These are phyloP conservation scores for Viola odorata DNA, from an alignment of 345 rosid genomes.

Conservation along the genomic window DNA sequence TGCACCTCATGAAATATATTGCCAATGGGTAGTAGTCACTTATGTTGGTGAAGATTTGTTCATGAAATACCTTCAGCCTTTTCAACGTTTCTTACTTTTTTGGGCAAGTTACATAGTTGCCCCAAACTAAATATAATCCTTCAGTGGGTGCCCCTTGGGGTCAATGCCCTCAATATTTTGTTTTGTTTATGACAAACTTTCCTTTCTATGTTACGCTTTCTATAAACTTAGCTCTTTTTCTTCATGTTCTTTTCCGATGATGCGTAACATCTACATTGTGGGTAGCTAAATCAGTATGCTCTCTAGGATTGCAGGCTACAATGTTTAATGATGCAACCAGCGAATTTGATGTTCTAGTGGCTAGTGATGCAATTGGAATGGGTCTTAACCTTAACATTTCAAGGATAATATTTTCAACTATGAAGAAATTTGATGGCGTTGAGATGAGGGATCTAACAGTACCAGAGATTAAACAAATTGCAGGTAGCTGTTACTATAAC, in stretches of 20 bases:
- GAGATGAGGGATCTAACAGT: slow-evolving; percentile 63
- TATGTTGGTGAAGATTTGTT: too few species aligned
- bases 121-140: too few species aligned
- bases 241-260: neutral
- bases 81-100: too few species aligned
- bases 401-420: slow-evolving; percentile 74
- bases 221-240: neutral
- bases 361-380: slow-evolving; percentile 99
- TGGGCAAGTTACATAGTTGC: too few species aligned
- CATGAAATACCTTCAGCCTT: too few species aligned
- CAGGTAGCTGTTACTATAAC: slow-evolving; percentile 39
- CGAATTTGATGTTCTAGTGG: slow-evolving; percentile 92
- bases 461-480: slow-evolving; percentile 91
- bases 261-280: neutral
- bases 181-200: too few species aligned
- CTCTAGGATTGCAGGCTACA: slow-evolving; percentile 66
- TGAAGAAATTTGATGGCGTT: slow-evolving; percentile 69
- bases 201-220: too few species aligned
- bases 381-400: slow-evolving; percentile 91
- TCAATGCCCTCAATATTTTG: too few species aligned
- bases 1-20: too few species aligned
- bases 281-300: slow-evolving; percentile 16
- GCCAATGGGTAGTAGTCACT: too few species aligned
- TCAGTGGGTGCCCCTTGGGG: too few species aligned
- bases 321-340: slow-evolving; percentile 78